phyloP scores from a whole-genome alignment of 805 yeast species.

The Isabelozyma gotoi region DNA sequence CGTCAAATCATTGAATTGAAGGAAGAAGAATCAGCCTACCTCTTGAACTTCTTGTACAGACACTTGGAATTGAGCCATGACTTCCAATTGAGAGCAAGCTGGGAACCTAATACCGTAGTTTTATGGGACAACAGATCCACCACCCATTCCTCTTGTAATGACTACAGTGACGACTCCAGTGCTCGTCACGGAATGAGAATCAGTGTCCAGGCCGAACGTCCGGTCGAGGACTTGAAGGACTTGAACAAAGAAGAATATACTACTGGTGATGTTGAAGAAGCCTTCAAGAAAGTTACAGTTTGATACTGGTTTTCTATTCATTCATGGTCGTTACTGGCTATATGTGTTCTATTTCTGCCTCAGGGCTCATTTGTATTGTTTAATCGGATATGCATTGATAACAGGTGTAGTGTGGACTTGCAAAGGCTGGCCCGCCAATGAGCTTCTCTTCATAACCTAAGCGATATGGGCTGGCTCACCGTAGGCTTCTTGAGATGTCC shows the following conservation, averaged over 20 bases:
- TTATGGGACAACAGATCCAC: constrained; percentile 80
- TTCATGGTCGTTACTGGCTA: neutral
- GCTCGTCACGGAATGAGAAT: constrained; percentile 74
- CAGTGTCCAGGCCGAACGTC: constrained; percentile 73
- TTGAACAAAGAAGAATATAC: constrained; percentile 32
- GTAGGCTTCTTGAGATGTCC: no score
- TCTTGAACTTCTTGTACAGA: constrained; percentile 56
- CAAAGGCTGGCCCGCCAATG: no score
- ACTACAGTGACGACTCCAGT: constrained; percentile 61
- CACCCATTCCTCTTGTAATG: constrained; percentile 66
- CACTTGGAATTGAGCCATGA: constrained; percentile 56
- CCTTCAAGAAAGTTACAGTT: neutral
- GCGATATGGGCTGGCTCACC: no score
- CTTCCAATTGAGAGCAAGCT: constrained; percentile 65
- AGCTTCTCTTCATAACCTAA: no score
- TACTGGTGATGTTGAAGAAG: constrained; percentile 1
- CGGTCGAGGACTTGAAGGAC: constrained; percentile 45
- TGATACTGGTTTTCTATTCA: neutral
- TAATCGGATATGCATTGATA: no score
- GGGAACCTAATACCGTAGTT: constrained; percentile 71
- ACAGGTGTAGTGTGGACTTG: no score
- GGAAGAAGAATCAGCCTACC: constrained; percentile 63
- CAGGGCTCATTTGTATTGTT: no score
- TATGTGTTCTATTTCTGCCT: neutral
- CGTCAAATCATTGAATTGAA: constrained; percentile 71